Evolutionary conservation across 2,329 filamentous ascomycete species (phyloP), one percentile per base, ranked within the genome.

Genomic region (Fusarium sp.): DNA sequence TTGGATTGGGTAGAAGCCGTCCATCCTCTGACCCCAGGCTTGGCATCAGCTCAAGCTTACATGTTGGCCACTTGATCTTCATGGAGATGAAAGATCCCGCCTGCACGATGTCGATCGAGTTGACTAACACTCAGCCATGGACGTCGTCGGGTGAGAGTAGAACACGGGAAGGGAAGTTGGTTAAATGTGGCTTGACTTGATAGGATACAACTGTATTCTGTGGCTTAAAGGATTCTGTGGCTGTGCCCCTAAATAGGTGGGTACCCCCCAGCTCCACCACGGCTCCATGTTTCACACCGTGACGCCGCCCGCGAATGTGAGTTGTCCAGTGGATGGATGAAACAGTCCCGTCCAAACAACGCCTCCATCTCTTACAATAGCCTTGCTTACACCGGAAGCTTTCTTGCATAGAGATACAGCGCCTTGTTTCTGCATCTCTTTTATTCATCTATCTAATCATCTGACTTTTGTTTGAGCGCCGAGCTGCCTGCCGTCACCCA

Each of bases 241-340:
- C 67, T 73, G 31, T 29, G 56, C 20, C 0, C 18, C 18, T 20
- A 27, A 54, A 54, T 27, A 52, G 10, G 47, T 29, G 24, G 24
- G 24, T 29, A 20, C 50, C 34, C 29, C 34, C 61, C n/a, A 27
- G 34, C 40, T 38, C 47, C 61, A 63, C 42, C 35, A 24, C 61
- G 45, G 60, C 60, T 62, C 60, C 62, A 69, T 62, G 66, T 67
- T 60, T 59, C 24, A 59, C 69, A 74, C 69, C 71, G 68, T 72
- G 71, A 75, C 72, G 54, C 62, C 40, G 35, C 42, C 42, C 42
- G 22, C 47, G 27, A 14, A 40, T 29, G 45, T 50, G 52, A 66
- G 72, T 69, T 76, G 71, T 65, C 67, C 42, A 76, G 69, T 68
- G 70, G 37, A 77, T 68, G 68, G 37, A 77, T 70, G 69, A 67